A percentile compares a stretch with the other conserved stretches of the same genome.
These are phyloP conservation scores for Phylloporus sp. DNA, from an alignment of 768 basidiomycete genomes.

Conservation along the genomic window DNA sequence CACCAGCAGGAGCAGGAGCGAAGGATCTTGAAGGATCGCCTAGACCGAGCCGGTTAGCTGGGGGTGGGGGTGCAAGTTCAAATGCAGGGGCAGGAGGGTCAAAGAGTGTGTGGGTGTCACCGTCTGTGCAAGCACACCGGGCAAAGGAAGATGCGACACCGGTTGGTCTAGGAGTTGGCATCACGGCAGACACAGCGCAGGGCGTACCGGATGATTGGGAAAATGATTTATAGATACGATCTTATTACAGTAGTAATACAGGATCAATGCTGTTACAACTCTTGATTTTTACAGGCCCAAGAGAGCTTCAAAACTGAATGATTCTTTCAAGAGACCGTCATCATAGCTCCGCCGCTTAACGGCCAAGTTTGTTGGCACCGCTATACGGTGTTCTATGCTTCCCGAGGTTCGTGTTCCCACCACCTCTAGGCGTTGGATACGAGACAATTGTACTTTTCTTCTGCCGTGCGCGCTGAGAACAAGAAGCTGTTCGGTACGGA, in stretches of 20 bases:
- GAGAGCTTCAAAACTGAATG: background rate
- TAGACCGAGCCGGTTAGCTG: slow-evolving; percentile 2
- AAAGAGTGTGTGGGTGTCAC: slow-evolving; percentile 19
- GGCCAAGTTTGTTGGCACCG: background rate
- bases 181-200: background rate
- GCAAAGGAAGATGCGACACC: background rate
- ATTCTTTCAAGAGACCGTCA: background rate
- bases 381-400: background rate
- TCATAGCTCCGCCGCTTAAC: background rate
- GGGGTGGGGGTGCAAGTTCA: background rate
- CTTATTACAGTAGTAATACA: too few relatives aligned
- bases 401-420: background rate
- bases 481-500: background rate
- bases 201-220: slow-evolving; percentile 56
- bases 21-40: slow-evolving; percentile 9
- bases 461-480: background rate
- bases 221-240: slow-evolving; percentile 41
- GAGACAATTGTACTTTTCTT: background rate
- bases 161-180: background rate
- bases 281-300: background rate
- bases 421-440: background rate
- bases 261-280: too few relatives aligned
- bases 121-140: slow-evolving; percentile 16
- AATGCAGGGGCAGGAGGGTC: background rate
- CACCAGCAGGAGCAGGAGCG: slow-evolving; percentile 9